Evolutionary conservation across 2,329 filamentous ascomycete species (phyloP).

Genomic region (Rhynchosporium graminicola): DNA sequence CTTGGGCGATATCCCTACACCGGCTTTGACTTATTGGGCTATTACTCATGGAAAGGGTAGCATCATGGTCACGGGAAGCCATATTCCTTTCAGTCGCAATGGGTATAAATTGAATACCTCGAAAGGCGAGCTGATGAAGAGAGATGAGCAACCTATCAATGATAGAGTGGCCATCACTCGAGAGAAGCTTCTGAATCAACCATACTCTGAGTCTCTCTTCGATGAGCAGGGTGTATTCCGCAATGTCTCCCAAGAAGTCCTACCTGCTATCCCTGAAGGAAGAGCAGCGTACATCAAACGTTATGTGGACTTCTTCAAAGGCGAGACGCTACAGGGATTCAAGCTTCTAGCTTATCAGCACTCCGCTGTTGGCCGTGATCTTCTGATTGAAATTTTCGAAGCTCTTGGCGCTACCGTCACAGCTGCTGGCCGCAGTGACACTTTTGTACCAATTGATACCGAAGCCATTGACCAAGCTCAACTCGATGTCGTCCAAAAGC

Average conservation of each 20-base stretch:
- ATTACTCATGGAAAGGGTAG: conserved; percentile 39
- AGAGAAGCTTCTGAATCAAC: conserved; percentile 35
- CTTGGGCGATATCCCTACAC: conserved; percentile 41
- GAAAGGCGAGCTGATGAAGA: conserved; percentile 41
- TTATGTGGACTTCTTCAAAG: conserved; percentile 40
- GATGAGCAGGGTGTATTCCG: conserved; percentile 38
- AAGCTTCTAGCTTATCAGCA: conserved; percentile 41
- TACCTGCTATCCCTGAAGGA: conserved; percentile 29
- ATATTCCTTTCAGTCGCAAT: conserved; percentile 42
- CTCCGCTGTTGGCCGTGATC: conserved; percentile 41
- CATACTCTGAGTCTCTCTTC: conserved; percentile 38
- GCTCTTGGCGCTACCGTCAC: conserved; percentile 38
- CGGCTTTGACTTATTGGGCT: conserved; percentile 39
- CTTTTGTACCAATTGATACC: conserved; percentile 42
- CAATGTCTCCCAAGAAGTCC: conserved; percentile 24
- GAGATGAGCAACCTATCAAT: conserved; percentile 41
- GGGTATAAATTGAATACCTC: conserved; percentile 42
- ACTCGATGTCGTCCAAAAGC: conserved; percentile 37
- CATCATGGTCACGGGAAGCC: conserved; percentile 43
- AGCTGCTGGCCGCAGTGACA: conserved; percentile 40
- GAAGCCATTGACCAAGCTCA: conserved; percentile 41
- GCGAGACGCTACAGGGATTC: conserved; percentile 36
- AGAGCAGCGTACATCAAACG: conserved; percentile 38
- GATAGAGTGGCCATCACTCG: conserved; percentile 35
- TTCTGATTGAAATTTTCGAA: conserved; percentile 39